Conservation (phyloP, 176 grass and related monocot species). For the Phoenix dactylifera region DNA sequence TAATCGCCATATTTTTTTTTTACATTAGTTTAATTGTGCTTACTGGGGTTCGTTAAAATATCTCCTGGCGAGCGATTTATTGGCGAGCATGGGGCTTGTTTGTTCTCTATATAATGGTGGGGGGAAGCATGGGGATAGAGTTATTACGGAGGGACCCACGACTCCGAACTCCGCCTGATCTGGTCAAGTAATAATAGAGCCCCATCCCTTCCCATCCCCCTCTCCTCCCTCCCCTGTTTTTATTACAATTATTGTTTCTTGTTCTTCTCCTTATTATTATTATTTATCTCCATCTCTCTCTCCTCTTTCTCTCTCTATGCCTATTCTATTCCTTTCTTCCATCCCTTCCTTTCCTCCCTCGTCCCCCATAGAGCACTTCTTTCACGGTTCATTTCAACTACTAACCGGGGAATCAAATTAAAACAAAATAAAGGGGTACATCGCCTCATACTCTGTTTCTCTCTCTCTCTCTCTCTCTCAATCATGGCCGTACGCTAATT, state of each 20-base stretch:
- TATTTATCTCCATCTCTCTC: background rate
- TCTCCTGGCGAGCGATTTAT: no score
- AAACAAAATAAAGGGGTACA: background rate
- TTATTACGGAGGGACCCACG: conserved; percentile 9
- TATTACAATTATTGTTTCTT: background rate
- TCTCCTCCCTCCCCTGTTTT: background rate
- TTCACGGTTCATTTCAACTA: background rate
- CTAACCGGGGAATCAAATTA: background rate
- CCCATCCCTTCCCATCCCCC: background rate
- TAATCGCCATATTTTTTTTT: background rate
- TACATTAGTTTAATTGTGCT: background rate
- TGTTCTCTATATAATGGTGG: background rate
- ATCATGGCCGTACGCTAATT: conserved; percentile 11
- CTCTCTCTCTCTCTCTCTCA: background rate
- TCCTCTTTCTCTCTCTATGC: background rate
- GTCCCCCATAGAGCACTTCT: background rate
- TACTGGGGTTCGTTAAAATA: no score
- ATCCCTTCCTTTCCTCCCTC: background rate
- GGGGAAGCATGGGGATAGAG: background rate
- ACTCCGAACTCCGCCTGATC: conserved; percentile 1
- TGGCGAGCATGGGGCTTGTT: background rate
- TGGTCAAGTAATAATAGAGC: conserved; percentile 13
- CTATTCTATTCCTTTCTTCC: no score
- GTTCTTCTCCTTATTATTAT: background rate
- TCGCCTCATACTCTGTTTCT: background rate